Conservation (phyloP, 345 rosid species). For the Laguncularia racemosa region DNA sequence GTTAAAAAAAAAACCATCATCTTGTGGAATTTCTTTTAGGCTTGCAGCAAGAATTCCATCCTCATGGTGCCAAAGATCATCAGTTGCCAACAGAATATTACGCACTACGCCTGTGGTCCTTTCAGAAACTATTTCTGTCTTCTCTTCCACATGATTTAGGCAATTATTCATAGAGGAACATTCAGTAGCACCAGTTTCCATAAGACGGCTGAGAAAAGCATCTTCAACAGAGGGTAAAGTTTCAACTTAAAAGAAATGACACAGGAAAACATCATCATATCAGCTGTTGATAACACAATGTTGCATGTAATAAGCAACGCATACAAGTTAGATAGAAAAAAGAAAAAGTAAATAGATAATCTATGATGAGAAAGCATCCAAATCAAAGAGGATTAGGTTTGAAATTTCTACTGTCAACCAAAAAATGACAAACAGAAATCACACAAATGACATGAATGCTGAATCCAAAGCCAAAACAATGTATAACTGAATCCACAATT, state of each 20-base stretch:
- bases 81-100: constrained; percentile 46
- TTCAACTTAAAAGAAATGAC: constrained; percentile 36
- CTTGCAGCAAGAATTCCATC: constrained; percentile 45
- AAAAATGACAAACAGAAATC: too few relatives aligned
- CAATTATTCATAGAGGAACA: constrained; percentile 46
- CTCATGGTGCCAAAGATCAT: constrained; percentile 55
- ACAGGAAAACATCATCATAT: constrained; percentile 16
- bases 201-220: constrained; percentile 61
- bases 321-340: not conserved
- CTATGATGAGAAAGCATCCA: too few relatives aligned
- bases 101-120: constrained; percentile 35
- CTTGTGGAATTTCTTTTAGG: constrained; percentile 37
- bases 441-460: too few relatives aligned
- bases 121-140: constrained; percentile 24
- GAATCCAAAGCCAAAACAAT: too few relatives aligned
- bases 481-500: too few relatives aligned
- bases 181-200: constrained; percentile 87
- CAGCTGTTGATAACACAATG: not conserved
- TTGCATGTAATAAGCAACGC: not conserved
- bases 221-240: constrained; percentile 35
- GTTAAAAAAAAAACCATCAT: constrained; percentile 24
- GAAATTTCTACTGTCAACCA: too few relatives aligned
- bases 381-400: too few relatives aligned
- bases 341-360: too few relatives aligned
- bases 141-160: constrained; percentile 37